Base-by-base conservation (phyloP, 2,329 filamentous ascomycete species). In the Podosphaera xanthii region DNA sequence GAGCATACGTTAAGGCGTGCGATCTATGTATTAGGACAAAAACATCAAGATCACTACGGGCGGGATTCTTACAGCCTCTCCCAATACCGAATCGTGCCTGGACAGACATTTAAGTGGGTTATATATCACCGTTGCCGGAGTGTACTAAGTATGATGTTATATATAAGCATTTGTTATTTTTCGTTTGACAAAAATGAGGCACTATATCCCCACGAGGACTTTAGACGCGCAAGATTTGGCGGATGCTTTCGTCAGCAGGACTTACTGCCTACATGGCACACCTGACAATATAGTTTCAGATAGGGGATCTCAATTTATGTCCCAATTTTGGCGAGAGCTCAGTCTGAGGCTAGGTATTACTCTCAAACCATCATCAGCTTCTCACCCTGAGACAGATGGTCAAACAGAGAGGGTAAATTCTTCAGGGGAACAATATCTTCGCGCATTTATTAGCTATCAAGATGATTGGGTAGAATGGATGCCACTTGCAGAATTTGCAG, bases 361-460 rank as follows among this genome's bases (percentile, higher is more conserved):
- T 7, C 52, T 60, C 2, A 30, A 42, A 33, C 48, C 60, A 14
- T 59, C 55, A 10, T 60, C 59, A 5, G 57, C 60, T 12, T 63
- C 58, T 54, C 59, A 64, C 36, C 60, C 52, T 4, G 38, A 64
- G 49, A 62, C 63, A 4, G 62, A 65, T 40, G 55, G 63, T 5
- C 22, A 22, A 22, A 22, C 1, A 22, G 22, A 22, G 1, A 22
- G 22, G 22, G 22, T 22, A 22, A 22, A 22, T 22, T 22, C 22
- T 22, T 22, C 22, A 22, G 22, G 22, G 22, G 22, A 22, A 22
- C 22, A 22, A 22, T 22, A 22, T 22, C 22, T 65, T 8, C 58
- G 59, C 0, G 5, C 31, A 8, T 64, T 60, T 22, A 44, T 62
- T 8, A 57, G 55, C 55, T 64, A 61, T 38, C 60, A 64, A 44